Percentiles rank a stretch among this genome's conserved stretches.
Evolutionary conservation across 2,329 filamentous ascomycete genomes (phyloP).

Genomic region (Sarocladium kiliense): DNA sequence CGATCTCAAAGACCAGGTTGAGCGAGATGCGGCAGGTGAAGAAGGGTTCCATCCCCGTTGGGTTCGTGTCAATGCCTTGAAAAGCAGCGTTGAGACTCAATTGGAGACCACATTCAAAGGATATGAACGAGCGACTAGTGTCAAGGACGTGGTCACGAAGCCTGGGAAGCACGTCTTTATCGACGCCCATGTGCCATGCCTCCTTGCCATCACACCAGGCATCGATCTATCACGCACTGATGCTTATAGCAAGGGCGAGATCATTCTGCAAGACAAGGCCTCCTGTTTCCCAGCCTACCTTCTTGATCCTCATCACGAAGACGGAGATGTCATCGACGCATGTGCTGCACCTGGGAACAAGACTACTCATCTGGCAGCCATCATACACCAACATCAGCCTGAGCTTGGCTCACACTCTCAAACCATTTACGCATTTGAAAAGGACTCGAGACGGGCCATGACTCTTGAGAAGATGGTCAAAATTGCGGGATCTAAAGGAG

Average conservation of each 20-base stretch:
- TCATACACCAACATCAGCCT: constrained; percentile 47
- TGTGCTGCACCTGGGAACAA: constrained; percentile 97
- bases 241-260: constrained; percentile 69
- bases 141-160: constrained; percentile 50
- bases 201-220: constrained; percentile 71
- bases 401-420: constrained; percentile 28
- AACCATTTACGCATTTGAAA: constrained; percentile 73
- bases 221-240: constrained; percentile 66
- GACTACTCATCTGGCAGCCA: constrained; percentile 84
- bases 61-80: constrained; percentile 81
- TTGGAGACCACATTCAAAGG: constrained; percentile 67
- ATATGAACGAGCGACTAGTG: constrained; percentile 50
- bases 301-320: constrained; percentile 59
- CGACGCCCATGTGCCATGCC: constrained; percentile 77
- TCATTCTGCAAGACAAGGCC: constrained; percentile 94
- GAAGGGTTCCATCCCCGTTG: constrained; percentile 72
- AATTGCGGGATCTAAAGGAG: constrained; percentile 62
- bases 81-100: constrained; percentile 65
- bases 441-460: constrained; percentile 63
- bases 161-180: constrained; percentile 54
- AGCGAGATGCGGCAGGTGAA: constrained; percentile 41
- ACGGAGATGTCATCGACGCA: constrained; percentile 81
- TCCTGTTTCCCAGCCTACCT: constrained; percentile 95
- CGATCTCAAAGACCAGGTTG: constrained; percentile 55
- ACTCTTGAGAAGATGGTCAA: constrained; percentile 82